Evolutionary conservation across 2,329 filamentous ascomycete genomes (phyloP).

Genomic region (Pseudocercospora macadamiae): DNA sequence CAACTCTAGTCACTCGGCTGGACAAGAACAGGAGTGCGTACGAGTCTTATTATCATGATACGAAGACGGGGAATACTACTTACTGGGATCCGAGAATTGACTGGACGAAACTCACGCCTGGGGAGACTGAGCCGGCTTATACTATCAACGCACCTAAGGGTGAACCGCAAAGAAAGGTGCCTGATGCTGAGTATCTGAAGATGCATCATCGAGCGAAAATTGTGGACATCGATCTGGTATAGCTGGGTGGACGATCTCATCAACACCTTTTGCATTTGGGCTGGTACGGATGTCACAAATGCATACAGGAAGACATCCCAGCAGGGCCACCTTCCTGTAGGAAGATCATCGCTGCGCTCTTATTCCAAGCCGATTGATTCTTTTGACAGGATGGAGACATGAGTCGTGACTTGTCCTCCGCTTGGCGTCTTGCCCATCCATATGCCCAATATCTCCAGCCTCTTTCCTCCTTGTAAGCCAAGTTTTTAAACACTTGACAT

Average conservation of each 20-base stretch:
- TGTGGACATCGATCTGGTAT: conserved; percentile 9
- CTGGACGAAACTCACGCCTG: conserved; percentile 2
- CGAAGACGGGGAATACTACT: background rate
- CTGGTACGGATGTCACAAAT: no score
- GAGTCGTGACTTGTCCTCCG: no score
- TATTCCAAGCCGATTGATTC: no score
- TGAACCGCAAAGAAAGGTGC: conserved; percentile 12
- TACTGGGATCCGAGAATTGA: conserved; percentile 21
- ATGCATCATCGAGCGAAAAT: conserved; percentile 3
- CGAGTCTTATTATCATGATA: background rate
- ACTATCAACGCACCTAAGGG: conserved; percentile 12
- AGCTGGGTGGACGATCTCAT: no score
- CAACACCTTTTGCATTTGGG: no score
- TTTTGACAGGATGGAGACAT: no score
- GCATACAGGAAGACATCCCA: no score
- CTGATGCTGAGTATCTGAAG: conserved; percentile 6
- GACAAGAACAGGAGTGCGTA: background rate
- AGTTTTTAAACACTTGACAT: background rate
- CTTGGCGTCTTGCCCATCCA: no score
- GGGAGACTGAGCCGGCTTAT: background rate
- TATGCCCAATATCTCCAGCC: no score
- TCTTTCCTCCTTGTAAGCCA: no score
- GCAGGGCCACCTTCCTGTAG: no score
- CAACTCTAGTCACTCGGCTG: conserved; percentile 1
- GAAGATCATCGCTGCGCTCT: no score